phyloP scores from a whole-genome alignment of 371 early-diverging fungal species.

The Haplosporangium sp. region DNA sequence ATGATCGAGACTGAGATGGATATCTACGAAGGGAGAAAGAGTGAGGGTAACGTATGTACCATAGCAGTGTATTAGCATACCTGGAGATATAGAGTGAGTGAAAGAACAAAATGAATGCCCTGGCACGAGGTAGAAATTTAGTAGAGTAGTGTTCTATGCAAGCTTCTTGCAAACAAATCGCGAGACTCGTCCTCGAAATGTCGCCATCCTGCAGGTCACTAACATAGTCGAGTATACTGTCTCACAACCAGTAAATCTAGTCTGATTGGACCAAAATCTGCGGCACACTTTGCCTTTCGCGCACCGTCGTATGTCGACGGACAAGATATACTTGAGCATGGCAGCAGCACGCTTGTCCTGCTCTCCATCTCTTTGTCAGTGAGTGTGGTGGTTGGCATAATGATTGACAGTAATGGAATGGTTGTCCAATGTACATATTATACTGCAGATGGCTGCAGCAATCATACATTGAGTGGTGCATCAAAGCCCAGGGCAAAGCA shows the following conservation, averaged over 20 bases:
- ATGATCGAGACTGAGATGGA: not conserved
- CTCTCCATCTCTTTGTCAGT: too few species aligned
- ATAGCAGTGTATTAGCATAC: too few species aligned
- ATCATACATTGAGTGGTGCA: too few species aligned
- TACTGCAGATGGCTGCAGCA: not conserved
- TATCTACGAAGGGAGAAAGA: not conserved
- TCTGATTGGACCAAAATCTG: not conserved
- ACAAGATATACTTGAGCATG: too few species aligned
- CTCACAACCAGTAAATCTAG: too few species aligned
- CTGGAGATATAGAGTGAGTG: not conserved
- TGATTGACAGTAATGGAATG: too few species aligned
- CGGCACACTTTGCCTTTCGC: too few species aligned
- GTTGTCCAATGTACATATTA: too few species aligned
- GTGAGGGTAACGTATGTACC: not conserved
- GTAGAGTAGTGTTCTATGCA: not conserved
- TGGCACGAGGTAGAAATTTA: not conserved
- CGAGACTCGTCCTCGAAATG: slow-evolving; percentile 36
- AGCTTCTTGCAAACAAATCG: slow-evolving; percentile 9
- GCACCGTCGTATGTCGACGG: too few species aligned
- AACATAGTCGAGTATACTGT: not conserved
- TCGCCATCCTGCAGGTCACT: slow-evolving; percentile 25
- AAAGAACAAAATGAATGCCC: not conserved
- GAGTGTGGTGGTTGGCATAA: too few species aligned
- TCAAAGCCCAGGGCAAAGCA: too few species aligned
- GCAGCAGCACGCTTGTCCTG: too few species aligned